These are phyloP conservation scores for Debaryomyces maramus DNA, from an alignment of 805 yeast genomes.

Conservation along the genomic window DNA sequence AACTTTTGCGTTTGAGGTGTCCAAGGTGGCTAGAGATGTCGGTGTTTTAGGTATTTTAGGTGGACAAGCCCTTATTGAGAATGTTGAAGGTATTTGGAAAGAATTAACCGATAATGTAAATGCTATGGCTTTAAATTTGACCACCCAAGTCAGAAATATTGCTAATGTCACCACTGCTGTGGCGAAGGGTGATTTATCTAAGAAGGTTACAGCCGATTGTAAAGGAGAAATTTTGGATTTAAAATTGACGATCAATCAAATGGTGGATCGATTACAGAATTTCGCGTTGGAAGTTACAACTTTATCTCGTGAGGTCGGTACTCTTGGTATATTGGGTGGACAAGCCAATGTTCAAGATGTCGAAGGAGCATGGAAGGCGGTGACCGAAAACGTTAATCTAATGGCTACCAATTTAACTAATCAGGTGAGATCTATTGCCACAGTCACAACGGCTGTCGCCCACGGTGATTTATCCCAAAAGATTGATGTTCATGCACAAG, in stretches of 20 bases:
- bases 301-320: slow-evolving; percentile 48
- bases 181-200: slow-evolving; percentile 78
- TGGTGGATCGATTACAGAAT: slow-evolving; percentile 52
- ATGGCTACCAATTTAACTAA: slow-evolving; percentile 56
- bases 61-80: slow-evolving; percentile 79
- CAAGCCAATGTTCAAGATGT: slow-evolving; percentile 53
- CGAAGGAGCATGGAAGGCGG: slow-evolving; percentile 53
- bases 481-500: slow-evolving; percentile 87
- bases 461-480: slow-evolving; percentile 85
- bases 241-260: slow-evolving; percentile 49
- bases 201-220: slow-evolving; percentile 84
- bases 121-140: slow-evolving; percentile 85
- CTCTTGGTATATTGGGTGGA: slow-evolving; percentile 49
- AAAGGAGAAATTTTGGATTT: slow-evolving; percentile 57
- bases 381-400: slow-evolving; percentile 46
- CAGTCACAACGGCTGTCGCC: slow-evolving; percentile 90
- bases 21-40: slow-evolving; percentile 84
- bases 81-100: slow-evolving; percentile 86
- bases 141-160: slow-evolving; percentile 84
- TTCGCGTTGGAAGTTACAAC: slow-evolving; percentile 49
- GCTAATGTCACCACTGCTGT: slow-evolving; percentile 89
- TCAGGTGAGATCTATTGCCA: slow-evolving; percentile 86
- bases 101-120: slow-evolving; percentile 84
- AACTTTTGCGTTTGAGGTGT: slow-evolving; percentile 81
- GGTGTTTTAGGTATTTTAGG: slow-evolving; percentile 89